Evolutionary conservation across 2,329 filamentous ascomycete genomes (phyloP), one percentile per base, ranked within the genome.

Genomic region (Aureobasidium sp.): DNA sequence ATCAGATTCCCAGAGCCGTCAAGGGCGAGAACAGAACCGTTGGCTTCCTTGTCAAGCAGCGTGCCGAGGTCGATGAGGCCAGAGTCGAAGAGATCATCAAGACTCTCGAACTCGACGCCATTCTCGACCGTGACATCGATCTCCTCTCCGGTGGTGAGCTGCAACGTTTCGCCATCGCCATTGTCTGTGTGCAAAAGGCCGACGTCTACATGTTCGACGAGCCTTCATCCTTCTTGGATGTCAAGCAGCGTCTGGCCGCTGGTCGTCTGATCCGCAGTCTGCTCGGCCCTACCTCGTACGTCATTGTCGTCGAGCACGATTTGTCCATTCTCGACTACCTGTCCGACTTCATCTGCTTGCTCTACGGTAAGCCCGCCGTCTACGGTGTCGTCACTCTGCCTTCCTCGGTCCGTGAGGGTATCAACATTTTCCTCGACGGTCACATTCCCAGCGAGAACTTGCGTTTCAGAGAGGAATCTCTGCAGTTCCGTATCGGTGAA

Each of bases 191-290:
- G 24, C 93, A 97, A 75, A 86, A 96, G 71, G 93, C 93, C 68
- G 94, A 99, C 75, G 91, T 96, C 12, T 99, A 99, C 82, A 97
- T 99, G 94, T 99, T 99, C 71, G 94, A 99, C 76, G 94, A 99
- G 80, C 95, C 95, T 19, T 97, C 93, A 44, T 99, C 94, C 40
- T 99, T 97, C 77, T 85, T 99, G 63, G 95, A 99, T 88, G 94
- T 99, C 73, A 97, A 97, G 84, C 94, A 99, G 79, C 90, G 94
- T 87, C 81, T 99, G 68, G 89, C 88, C 68, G 94, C 95, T 66
- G 93, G 91, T 69, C 85, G 88, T 69, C 90, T 96, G 69, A 97
- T 99, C 70, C 91, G 94, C 67, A 92, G 90, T 66, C 85, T 99
- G 54, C 84, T 97, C 60, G 85, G 90, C 52, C 85, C 91, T 50